Evolutionary conservation across 108 stramenopile species (phyloP), one percentile per base, ranked within the genome.

Genomic region (Cyclotella distinguenda): DNA sequence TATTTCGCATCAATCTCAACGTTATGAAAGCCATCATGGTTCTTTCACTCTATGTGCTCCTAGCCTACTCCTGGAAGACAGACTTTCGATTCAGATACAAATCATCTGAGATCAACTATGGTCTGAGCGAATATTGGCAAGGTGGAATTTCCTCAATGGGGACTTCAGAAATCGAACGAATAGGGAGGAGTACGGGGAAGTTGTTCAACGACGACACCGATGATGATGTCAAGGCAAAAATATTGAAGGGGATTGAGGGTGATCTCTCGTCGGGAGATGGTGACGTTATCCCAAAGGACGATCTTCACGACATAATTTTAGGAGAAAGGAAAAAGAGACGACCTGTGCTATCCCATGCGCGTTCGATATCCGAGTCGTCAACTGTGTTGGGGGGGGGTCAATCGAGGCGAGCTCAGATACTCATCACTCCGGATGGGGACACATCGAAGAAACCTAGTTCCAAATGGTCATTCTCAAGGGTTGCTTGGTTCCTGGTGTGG

Each of bases 91-190:
- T 43, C 6, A 38, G 64, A 39, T 74, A 74, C 48, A 45, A 64
- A 43, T 33, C 48, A 16, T 33, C 16, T 31, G 73, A 74, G 22
- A 66, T 74, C 23, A 74, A 74, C 27, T 66, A 52, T 23, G 73
- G 65, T 8, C 23, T 74, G 32, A 44, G 32, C 27, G 73, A 74
- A 32, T 74, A 74, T 61, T 74, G 73, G 73, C 34, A 66, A 42
- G 65, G 65, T 25, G 73, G 42, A 4, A 48, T 48, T 25, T 22
- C 47, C 23, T 48, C 47, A 23, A n/a, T 31, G 23, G 56, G 50
- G 9, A 64, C 19, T 36, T 25, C 18, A 28, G 45, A 31, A 32
- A 45, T 22, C 6, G 44, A 45, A 30, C 38, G 28, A 26, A 53
- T 65, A 42, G 50, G 50, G 36, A 52, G 35, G 51, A 38, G 27